Evolutionary conservation across 164 flowering plant genomes (phyloP), one percentile per base, ranked within the genome.

Genomic region (Vitis rupestris): DNA sequence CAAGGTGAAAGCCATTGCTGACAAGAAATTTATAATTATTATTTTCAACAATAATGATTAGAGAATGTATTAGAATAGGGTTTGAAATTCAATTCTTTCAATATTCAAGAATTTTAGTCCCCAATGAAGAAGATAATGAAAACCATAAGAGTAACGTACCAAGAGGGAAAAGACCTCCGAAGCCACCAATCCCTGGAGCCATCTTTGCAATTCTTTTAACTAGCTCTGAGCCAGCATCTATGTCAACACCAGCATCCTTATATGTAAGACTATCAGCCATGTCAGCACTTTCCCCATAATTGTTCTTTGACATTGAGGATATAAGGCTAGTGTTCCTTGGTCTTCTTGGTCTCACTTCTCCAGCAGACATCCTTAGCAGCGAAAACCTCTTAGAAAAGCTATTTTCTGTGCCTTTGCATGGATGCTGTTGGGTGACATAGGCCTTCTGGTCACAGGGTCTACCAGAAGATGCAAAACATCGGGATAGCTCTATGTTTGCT

Each of bases 141-240:
- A 52, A 16, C 4, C 8, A 61, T 3, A 10, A 10, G 37, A 58
- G 27, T 31, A 64, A 37, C 19, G 63, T 83, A 94, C 97, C 97
- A 3, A 88, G 76, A 60, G 98, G 97, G 73, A 80, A 94, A 57
- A 92, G 88, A 19, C 97, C 98, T 12, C 98, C 98, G 65, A 94
- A 94, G 30, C 98, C 98, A 47, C 97, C 98, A 72, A 94, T 88
- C 15, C 91, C 94, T 14, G 97, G 95, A 16, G 95, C 97, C 98
- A 94, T 89, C 79, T 90, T 92, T 1, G 95, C 86, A 16, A 94
- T 94, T 71, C 97, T 82, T 49, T 80, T 75, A 70, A 94, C 97
- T 63, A 94, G 97, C 73, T 94, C 98, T 0, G 97, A 69, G 15
- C 98, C 98, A 58, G 98, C 97, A 83, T 94, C 98, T 15, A 94